Evolutionary conservation across 2,329 filamentous ascomycete species (phyloP).

Genomic region (Colletotrichum ledebouriae): DNA sequence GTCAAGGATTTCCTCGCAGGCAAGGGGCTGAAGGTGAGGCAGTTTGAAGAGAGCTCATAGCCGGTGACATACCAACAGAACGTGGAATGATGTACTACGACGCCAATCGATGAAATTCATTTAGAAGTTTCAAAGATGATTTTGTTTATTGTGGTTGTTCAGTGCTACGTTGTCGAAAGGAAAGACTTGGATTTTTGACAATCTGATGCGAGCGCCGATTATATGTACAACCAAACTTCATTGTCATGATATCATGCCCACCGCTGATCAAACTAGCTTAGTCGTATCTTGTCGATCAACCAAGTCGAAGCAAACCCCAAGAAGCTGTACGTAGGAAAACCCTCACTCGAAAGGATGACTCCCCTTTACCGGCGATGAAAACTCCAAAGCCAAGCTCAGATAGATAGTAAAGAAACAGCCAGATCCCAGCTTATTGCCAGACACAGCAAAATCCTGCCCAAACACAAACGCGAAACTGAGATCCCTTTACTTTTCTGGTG

Average conservation of each 20-base stretch:
- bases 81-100: too few species aligned
- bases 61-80: conserved; percentile 27
- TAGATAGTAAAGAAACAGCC: neutral
- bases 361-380: neutral
- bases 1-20: conserved; percentile 86
- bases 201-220: conserved; percentile 29
- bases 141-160: conserved; percentile 15
- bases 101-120: neutral
- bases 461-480: conserved; percentile 31
- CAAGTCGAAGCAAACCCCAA: neutral
- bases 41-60: conserved; percentile 73
- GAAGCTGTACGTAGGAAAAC: neutral
- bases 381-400: neutral
- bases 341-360: neutral
- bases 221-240: conserved; percentile 9
- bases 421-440: conserved; percentile 18
- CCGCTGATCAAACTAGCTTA: neutral
- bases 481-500: conserved; percentile 2
- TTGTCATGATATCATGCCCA: neutral
- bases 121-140: conserved; percentile 1
- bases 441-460: conserved; percentile 22
- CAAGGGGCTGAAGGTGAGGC: conserved; percentile 82
- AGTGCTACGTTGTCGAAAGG: conserved; percentile 28
- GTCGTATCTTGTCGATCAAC: neutral
- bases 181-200: conserved; percentile 30